A percentile compares a stretch with the other conserved stretches of the same genome.
phyloP scores from a whole-genome alignment of 164 flowering plant genomes.

The Stephania yunnanensis region DNA sequence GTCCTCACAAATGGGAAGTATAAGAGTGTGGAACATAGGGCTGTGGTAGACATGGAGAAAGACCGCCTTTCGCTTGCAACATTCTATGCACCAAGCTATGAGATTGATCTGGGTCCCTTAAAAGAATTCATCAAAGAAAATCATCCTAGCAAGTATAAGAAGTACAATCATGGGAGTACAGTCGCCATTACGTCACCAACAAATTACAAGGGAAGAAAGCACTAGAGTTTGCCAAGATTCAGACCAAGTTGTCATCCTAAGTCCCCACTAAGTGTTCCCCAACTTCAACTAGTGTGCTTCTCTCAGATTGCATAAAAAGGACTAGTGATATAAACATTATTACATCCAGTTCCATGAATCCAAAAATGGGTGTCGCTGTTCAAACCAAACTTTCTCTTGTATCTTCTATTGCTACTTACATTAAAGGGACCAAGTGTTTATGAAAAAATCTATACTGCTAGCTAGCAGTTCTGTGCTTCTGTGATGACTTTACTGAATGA shows the following conservation, averaged over 20 bases:
- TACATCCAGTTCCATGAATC: neutral
- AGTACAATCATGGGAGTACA: conserved; percentile 93
- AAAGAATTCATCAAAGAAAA: conserved; percentile 48
- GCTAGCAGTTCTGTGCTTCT: neutral
- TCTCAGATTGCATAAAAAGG: neutral
- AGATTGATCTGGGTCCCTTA: conserved; percentile 69
- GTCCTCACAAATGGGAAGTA: conserved; percentile 87
- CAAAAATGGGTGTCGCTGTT: neutral
- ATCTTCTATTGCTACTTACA: neutral
- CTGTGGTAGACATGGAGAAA: conserved; percentile 62
- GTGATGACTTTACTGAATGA: neutral
- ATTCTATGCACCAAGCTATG: conserved; percentile 86
- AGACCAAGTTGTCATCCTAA: conserved; percentile 13
- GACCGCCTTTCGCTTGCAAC: conserved; percentile 84
- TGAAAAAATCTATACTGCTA: neutral
- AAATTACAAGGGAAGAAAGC: conserved; percentile 82
- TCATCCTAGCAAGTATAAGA: conserved; percentile 58
- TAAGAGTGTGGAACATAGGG: conserved; percentile 93
- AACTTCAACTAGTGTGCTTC: neutral
- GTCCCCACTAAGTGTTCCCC: neutral
- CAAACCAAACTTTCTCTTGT: neutral
- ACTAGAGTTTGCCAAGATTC: conserved; percentile 74
- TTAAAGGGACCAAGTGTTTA: neutral
- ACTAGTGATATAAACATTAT: neutral
- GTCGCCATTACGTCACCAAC: conserved; percentile 64